Base-by-base conservation (phyloP, 2,329 filamentous ascomycete genomes). In the Aureobasidium namibiae region DNA sequence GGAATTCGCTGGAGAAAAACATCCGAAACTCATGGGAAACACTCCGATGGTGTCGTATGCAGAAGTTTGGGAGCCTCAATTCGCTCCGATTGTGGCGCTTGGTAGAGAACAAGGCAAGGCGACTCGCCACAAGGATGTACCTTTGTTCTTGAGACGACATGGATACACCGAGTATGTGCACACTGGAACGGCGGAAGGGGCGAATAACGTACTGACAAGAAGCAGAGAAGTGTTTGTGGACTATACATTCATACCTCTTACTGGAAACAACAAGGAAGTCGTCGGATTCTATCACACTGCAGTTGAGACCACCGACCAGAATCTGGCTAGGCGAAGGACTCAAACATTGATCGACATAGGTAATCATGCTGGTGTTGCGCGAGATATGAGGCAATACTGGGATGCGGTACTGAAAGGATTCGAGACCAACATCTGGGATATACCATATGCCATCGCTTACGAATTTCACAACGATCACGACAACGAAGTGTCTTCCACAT, bases 1-100 rank as follows among this genome's bases (percentile, higher is more conserved):
- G n/a, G 63, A 68, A 48, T 58, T 73, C 7, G 63, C 72, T 10
- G 67, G 68, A 6, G 36, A 53, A 2, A 63, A 70, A 16, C 71
- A 73, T 21, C 61, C 61, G 4, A 42, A 53, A n/a, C 36, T 52
- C 8, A 54, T 61, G 56, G 59, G 59, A 24, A 50, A 33, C 18
- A 69, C 67, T 46, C 39, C 46, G 13, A 29, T 34, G 13, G 45
- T 53, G 3, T 38, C 31, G 3, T 60, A 48, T 11, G 56, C 29
- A 18, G 56, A 60, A 45, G 50, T 61, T 18, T 57, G 44, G 60
- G 50, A 56, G 18, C 13, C 48, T 16, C 33, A 41, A 23, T 61
- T 61, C 16, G 41, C 44, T 34, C 42, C 52, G 4, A 61, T 58
- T 7, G 14, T 61, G 1, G 7, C 16, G 10, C 34, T 64, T 31